phyloP scores from a whole-genome alignment of 768 basidiomycete species.

The Pleurotus pulmonarius region DNA sequence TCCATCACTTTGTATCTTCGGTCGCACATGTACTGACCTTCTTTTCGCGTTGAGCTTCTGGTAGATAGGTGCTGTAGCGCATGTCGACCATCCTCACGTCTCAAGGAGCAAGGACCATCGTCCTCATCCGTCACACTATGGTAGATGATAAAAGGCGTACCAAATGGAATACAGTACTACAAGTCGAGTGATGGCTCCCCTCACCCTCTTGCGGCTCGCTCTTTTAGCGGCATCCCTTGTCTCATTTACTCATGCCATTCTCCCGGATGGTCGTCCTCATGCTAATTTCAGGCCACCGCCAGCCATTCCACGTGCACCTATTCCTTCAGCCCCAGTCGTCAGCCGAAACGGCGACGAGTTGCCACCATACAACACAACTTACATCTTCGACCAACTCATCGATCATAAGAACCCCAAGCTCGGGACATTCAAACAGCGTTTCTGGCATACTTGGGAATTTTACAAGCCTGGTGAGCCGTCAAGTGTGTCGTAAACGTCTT shows the following conservation, averaged over 20 bases:
- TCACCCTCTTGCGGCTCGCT: constrained; percentile 17
- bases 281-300: constrained; percentile 37
- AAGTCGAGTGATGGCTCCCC: constrained; percentile 4
- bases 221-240: constrained; percentile 16
- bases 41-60: neutral
- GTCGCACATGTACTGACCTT: neutral
- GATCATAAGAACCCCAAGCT: constrained; percentile 51
- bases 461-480: constrained; percentile 43
- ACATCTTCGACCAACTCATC: constrained; percentile 55
- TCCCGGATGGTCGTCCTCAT: constrained; percentile 34
- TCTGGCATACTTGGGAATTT: constrained; percentile 65
- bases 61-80: too few relatives aligned
- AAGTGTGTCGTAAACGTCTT: neutral
- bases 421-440: constrained; percentile 74
- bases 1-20: neutral
- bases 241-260: constrained; percentile 18
- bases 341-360: constrained; percentile 39
- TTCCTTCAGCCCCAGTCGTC: constrained; percentile 28
- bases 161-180: neutral
- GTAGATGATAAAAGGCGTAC: neutral
- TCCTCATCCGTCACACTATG: too few relatives aligned
- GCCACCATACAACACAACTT: constrained; percentile 43
- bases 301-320: constrained; percentile 27
- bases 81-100: too few relatives aligned
- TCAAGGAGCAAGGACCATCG: too few relatives aligned